Base-by-base conservation (phyloP, 495 filamentous ascomycete genomes). In the Venustampulla echinocandica region DNA sequence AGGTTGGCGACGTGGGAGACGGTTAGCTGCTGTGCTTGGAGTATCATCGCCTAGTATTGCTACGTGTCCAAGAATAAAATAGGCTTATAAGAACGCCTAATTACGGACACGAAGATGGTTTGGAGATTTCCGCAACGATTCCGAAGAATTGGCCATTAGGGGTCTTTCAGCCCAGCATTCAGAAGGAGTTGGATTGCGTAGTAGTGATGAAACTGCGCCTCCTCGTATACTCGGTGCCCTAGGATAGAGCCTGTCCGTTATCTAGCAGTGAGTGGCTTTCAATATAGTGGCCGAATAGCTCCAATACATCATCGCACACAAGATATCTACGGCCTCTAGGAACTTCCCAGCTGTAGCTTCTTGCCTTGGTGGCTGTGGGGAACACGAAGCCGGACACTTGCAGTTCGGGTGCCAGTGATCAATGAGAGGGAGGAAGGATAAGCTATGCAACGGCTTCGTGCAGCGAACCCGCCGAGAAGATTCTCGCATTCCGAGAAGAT, bases 1-100 rank as follows among this genome's bases (percentile, higher is more conserved):
- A 47, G 53, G 17, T 55, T 51, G 42, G 47, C 37, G 47, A 40
- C 41, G 34, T 45, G 44, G 44, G 44, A 44, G 10, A n/a, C 47
- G 47, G 53, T 36, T 44, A 42, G 15, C 14, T 43, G 44, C 47
- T 22, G 49, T 20, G 24, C 20, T 20, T 32, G 39, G 32, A 42
- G 11, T 13, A 15, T n/a, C n/a, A n/a, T n/a, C n/a, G n/a, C n/a
- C n/a, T 36, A 24, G 28, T 33, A 28, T 35, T 35, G 28, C 20
- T 35, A 5, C n/a, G 4, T 5, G 33, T 35, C n/a, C 33, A 10
- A 35, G 4, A 14, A 7, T 14, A 35, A 15, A 15, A 15, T 7
- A 35, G 33, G 33, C n/a, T 14, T 15, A n/a, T 35, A 14, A 35
- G 33, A 35, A 6, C 33, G 33, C 33, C n/a, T 14, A 7, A 15